Evolutionary conservation across 805 yeast species (phyloP).

Genomic region (Metschnikowia aberdeeniae): DNA sequence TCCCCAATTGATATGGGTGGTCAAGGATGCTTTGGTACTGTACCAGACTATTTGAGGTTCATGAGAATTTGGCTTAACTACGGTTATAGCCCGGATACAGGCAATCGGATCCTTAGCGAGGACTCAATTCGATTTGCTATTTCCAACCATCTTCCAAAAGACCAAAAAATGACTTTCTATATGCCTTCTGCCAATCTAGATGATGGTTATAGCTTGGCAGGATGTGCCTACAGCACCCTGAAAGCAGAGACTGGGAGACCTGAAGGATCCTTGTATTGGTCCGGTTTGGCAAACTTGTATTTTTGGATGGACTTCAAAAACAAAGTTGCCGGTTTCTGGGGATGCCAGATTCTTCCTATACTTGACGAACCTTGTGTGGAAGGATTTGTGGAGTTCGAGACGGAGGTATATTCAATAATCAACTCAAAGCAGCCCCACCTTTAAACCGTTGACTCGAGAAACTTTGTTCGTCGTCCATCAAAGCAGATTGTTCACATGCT

Average conservation of each 20-base stretch:
- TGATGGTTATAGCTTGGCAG: conserved; percentile 33
- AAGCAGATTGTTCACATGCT: no score
- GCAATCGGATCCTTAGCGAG: conserved; percentile 22
- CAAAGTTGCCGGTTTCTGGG: conserved; percentile 38
- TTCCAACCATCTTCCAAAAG: conserved; percentile 29
- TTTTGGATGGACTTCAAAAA: conserved; percentile 40
- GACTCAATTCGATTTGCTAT: conserved; percentile 31
- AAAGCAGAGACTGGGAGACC: conserved; percentile 34
- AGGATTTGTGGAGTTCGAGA: conserved; percentile 14
- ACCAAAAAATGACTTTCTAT: conserved; percentile 14
- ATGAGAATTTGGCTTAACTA: conserved; percentile 37
- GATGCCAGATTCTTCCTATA: conserved; percentile 34
- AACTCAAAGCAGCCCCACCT: conserved; percentile 6
- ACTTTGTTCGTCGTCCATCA: no score
- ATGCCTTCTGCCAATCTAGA: conserved; percentile 16
- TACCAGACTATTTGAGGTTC: conserved; percentile 36
- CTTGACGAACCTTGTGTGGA: conserved; percentile 20
- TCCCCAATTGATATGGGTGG: conserved; percentile 39
- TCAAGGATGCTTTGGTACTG: conserved; percentile 38
- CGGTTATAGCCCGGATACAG: conserved; percentile 40
- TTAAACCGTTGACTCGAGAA: not conserved
- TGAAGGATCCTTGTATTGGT: conserved; percentile 34
- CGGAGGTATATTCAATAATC: conserved; percentile 8
- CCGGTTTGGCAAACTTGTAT: conserved; percentile 37
- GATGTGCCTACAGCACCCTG: conserved; percentile 27